Conservation (phyloP, 2,329 filamentous ascomycete species). For the Diaporthe sp. region DNA sequence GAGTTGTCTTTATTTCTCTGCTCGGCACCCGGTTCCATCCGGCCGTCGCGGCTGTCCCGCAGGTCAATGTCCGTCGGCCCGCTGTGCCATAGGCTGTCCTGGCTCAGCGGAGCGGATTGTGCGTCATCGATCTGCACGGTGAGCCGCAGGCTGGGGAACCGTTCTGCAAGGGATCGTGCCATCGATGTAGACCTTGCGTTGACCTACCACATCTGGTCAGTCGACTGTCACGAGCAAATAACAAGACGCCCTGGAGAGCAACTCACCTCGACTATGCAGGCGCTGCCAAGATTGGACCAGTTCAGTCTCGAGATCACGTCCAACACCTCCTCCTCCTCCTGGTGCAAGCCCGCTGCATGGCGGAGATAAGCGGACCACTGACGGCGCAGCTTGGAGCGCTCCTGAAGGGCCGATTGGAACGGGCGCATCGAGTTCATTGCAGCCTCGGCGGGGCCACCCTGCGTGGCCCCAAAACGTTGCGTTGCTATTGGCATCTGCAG, state of each 20-base stretch:
- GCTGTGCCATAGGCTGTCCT: constrained; percentile 36
- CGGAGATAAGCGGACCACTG: constrained; percentile 52
- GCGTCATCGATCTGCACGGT: constrained; percentile 45
- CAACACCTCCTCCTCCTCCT: constrained; percentile 43
- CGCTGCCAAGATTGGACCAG: constrained; percentile 43
- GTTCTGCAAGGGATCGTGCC: constrained; percentile 13
- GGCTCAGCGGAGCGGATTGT: constrained; percentile 3
- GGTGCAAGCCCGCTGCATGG: constrained; percentile 30
- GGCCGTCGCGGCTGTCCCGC: neutral
- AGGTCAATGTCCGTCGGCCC: neutral
- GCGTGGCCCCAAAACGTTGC: constrained; percentile 30
- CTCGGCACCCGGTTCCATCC: neutral
- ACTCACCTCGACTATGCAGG: constrained; percentile 11
- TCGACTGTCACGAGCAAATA: too few relatives aligned
- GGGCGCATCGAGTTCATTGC: constrained; percentile 23
- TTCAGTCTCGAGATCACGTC: constrained; percentile 48
- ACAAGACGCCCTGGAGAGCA: neutral
- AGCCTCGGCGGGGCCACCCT: constrained; percentile 34
- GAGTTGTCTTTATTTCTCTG: neutral
- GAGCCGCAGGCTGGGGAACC: neutral
- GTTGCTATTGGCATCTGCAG: constrained; percentile 51
- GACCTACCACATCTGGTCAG: constrained; percentile 5
- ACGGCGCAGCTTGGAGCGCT: constrained; percentile 48
- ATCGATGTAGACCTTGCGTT: constrained; percentile 13
- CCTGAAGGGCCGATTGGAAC: constrained; percentile 40